Conservation (phyloP, 1,284 basidiomycete genomes). For the Exsudoporus floridanus region DNA sequence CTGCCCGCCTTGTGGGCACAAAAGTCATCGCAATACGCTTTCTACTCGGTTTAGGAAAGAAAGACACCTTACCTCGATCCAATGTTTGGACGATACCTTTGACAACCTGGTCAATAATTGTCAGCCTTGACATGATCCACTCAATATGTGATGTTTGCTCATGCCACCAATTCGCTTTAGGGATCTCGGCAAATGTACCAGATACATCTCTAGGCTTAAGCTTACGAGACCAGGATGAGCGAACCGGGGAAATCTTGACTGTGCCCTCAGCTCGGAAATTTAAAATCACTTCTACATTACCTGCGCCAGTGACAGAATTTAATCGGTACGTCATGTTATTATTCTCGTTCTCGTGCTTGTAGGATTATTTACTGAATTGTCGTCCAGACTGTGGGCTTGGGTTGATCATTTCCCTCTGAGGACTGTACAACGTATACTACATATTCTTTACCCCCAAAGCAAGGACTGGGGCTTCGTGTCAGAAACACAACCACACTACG, state of each 20-base stretch:
- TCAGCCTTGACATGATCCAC: slow-evolving; percentile 11
- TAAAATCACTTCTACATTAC: slow-evolving; percentile 24
- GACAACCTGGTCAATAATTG: slow-evolving; percentile 32
- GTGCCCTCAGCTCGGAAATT: slow-evolving; percentile 37
- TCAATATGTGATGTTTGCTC: slow-evolving; percentile 6
- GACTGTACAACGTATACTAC: slow-evolving; percentile 45
- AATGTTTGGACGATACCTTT: slow-evolving; percentile 28
- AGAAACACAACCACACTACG: slow-evolving; percentile 32
- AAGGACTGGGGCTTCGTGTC: slow-evolving; percentile 35
- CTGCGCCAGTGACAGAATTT: slow-evolving; percentile 36
- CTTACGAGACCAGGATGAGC: slow-evolving; percentile 28
- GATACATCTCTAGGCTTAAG: slow-evolving; percentile 29
- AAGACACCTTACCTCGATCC: slow-evolving; percentile 36
- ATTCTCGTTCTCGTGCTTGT: background rate
- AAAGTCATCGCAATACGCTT: slow-evolving; percentile 41
- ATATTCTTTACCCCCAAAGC: slow-evolving; percentile 40
- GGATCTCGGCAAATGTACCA: slow-evolving; percentile 32
- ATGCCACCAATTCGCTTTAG: slow-evolving; percentile 11
- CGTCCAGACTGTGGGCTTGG: slow-evolving; percentile 40
- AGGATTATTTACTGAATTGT: background rate
- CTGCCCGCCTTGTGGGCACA: slow-evolving; percentile 36
- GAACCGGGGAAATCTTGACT: slow-evolving; percentile 30
- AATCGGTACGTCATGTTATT: slow-evolving; percentile 24
- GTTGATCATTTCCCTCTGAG: slow-evolving; percentile 42
- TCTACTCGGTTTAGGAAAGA: slow-evolving; percentile 37